Percentiles rank a stretch among this genome's conserved stretches.
Evolutionary conservation across 2,329 filamentous ascomycete genomes (phyloP).

Genomic region (Rachicladosporium sp.): DNA sequence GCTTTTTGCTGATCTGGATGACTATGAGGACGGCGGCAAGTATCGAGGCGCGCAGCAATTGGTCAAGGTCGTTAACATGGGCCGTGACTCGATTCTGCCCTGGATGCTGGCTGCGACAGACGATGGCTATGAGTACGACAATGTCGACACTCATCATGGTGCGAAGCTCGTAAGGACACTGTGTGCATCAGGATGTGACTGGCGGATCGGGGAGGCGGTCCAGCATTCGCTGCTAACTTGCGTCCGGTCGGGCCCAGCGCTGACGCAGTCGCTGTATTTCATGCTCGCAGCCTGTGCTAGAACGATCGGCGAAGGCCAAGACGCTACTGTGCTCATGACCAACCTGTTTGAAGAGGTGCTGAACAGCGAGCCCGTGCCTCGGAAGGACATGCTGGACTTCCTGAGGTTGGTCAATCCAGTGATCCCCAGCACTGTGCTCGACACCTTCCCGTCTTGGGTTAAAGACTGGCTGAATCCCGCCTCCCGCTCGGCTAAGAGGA

Average conservation of each 20-base stretch:
- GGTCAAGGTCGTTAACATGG: neutral
- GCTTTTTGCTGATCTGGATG: slow-evolving; percentile 1
- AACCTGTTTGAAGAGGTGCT: slow-evolving; percentile 1
- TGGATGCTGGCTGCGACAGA: slow-evolving; percentile 2
- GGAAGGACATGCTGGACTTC: slow-evolving; percentile 1
- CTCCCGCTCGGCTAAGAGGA: neutral
- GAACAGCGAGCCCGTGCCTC: neutral
- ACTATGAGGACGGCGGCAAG: neutral
- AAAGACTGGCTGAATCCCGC: slow-evolving; percentile 2
- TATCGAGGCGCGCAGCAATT: neutral
- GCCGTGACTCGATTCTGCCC: neutral
- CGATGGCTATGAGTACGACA: neutral
- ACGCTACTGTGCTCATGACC: neutral
- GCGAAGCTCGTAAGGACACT: neutral
- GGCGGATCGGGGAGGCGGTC: neutral
- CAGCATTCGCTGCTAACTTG: neutral
- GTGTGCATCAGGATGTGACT: neutral
- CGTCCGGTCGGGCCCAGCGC: neutral
- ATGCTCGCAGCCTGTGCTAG: neutral
- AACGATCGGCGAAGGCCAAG: neutral
- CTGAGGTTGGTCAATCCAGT: neutral
- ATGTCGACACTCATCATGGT: neutral
- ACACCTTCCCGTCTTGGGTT: slow-evolving; percentile 2
- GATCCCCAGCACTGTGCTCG: slow-evolving; percentile 1
- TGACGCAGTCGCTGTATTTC: neutral